phyloP scores from a whole-genome alignment of 75 land plant species.

The Picea glauca region DNA sequence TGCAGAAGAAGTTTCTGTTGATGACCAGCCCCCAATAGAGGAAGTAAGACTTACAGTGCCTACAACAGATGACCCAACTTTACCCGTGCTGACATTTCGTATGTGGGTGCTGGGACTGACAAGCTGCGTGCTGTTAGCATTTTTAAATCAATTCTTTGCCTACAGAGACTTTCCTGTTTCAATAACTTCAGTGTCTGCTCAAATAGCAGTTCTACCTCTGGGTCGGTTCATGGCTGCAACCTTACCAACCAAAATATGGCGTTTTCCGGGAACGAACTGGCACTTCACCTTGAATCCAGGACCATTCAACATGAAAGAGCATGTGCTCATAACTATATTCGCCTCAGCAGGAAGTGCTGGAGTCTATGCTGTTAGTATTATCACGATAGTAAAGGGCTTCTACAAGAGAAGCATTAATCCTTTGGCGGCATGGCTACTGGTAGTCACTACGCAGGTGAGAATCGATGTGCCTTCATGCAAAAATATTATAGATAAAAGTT shows the following conservation, averaged over 20 bases:
- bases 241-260: constrained; percentile 19
- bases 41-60: constrained; percentile 36
- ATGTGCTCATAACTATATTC: constrained; percentile 41
- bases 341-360: constrained; percentile 30
- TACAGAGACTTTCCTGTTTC: constrained; percentile 21
- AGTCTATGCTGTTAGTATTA: constrained; percentile 32
- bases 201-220: constrained; percentile 28
- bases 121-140: constrained; percentile 22
- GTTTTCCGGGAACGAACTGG: constrained; percentile 28
- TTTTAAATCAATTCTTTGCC: constrained; percentile 37
- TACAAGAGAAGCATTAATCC: constrained; percentile 25
- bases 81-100: constrained; percentile 34
- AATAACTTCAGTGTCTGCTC: constrained; percentile 30
- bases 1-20: background rate
- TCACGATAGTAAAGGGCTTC: constrained; percentile 45
- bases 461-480: background rate
- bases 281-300: constrained; percentile 35
- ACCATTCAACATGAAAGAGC: constrained; percentile 43
- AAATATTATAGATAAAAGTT: background rate
- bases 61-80: constrained; percentile 26
- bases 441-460: constrained; percentile 42
- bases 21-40: constrained; percentile 39
- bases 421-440: constrained; percentile 28
- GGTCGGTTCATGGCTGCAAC: constrained; percentile 37
- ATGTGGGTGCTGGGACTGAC: constrained; percentile 32